These are phyloP conservation scores for Myxozyma monticola DNA, from an alignment of 805 yeast species.

Conservation along the genomic window DNA sequence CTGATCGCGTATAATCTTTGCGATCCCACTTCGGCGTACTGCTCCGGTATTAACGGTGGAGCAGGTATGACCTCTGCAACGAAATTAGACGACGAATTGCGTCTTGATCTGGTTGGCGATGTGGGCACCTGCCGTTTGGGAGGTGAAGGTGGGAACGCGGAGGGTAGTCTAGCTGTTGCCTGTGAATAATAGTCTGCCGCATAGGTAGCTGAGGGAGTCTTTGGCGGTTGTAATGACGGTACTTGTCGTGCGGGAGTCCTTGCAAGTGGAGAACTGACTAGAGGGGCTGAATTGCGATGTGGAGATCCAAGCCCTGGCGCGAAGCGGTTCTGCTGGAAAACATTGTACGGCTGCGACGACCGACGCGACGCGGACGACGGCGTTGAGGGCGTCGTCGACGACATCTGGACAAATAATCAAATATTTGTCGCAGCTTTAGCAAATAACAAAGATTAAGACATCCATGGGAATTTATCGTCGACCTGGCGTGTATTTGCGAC, in stretches of 20 bases:
- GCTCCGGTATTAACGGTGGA: constrained; percentile 55
- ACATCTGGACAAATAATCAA: too few species aligned
- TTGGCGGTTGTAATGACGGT: too few species aligned
- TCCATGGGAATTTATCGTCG: neutral
- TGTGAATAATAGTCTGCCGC: neutral
- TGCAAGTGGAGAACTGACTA: neutral
- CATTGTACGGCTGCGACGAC: constrained; percentile 3
- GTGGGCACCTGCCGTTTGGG: neutral
- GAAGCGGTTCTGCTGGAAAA: constrained; percentile 7
- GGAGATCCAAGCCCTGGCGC: neutral
- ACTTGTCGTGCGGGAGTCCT: too few species aligned
- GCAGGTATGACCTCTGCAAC: neutral
- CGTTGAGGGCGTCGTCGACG: constrained; percentile 8
- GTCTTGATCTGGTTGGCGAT: neutral
- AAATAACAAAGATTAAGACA: neutral
- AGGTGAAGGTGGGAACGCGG: constrained; percentile 30
- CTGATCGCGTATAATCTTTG: constrained; percentile 72
- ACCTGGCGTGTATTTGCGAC: too few species aligned
- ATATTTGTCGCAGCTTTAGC: too few species aligned
- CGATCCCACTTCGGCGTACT: constrained; percentile 67
- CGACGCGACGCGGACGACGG: constrained; percentile 2
- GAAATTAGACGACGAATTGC: neutral
- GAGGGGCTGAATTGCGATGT: neutral
- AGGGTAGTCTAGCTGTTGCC: constrained; percentile 23
- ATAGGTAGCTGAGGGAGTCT: too few species aligned